Percentiles rank a stretch among this genome's conserved stretches.
Evolutionary conservation across 2,329 filamentous ascomycete species (phyloP).

Genomic region (Curvularia spicifera): DNA sequence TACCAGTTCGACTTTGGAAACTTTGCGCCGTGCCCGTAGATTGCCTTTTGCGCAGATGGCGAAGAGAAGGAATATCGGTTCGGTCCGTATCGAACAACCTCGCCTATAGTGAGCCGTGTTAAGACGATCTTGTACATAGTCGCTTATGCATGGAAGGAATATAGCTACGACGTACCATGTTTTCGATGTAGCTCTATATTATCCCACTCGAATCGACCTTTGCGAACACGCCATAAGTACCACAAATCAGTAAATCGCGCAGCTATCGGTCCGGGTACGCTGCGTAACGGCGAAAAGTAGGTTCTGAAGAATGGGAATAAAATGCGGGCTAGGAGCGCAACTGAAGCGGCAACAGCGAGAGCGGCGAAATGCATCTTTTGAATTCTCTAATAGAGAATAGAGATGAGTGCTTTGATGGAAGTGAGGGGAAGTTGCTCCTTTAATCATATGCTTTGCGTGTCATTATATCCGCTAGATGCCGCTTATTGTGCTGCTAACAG

Average conservation of each 20-base stretch:
- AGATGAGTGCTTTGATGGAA: not conserved
- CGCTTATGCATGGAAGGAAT: not conserved
- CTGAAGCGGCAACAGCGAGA: conserved; percentile 5
- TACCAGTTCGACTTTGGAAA: conserved; percentile 33
- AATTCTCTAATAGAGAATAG: not conserved
- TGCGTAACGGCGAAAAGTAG: conserved; percentile 15
- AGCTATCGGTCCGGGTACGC: conserved; percentile 17
- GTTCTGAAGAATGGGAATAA: conserved; percentile 12
- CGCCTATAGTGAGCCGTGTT: conserved; percentile 6
- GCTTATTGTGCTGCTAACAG: too few relatives aligned
- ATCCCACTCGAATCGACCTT: conserved; percentile 13
- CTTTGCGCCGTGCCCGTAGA: conserved; percentile 30
- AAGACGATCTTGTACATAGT: not conserved
- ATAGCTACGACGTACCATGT: conserved; percentile 4
- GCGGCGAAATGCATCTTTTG: conserved; percentile 12
- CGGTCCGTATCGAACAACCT: conserved; percentile 16
- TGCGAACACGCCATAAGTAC: conserved; percentile 20
- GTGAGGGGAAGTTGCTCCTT: too few relatives aligned
- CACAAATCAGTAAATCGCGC: conserved; percentile 22
- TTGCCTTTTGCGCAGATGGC: conserved; percentile 19
- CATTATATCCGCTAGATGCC: too few relatives aligned
- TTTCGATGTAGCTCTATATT: conserved; percentile 24
- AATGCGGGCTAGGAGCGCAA: conserved; percentile 12
- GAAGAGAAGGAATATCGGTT: conserved; percentile 19
- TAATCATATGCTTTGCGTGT: too few relatives aligned